Conservation (phyloP, 352 stramenopile genomes). For the Aphanomyces euteiches region DNA sequence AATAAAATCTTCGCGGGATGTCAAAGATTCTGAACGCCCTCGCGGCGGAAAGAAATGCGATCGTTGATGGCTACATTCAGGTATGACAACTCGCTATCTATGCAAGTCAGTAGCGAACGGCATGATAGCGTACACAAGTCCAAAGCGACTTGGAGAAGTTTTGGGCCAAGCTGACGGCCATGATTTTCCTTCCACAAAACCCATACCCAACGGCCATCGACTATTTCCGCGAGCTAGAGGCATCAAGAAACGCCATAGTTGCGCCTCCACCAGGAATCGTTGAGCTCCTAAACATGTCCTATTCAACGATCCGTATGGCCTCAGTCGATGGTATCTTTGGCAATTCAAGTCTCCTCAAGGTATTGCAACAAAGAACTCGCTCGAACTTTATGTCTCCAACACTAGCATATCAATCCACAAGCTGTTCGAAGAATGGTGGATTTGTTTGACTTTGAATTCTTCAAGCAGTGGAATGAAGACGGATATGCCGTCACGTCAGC, state of each 20-base stretch:
- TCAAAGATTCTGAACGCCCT: not conserved
- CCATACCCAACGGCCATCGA: not conserved
- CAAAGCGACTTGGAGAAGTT: not conserved
- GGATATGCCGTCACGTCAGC: not conserved
- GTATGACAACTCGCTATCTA: not conserved
- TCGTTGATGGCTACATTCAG: constrained; percentile 2
- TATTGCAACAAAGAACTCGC: too few relatives aligned
- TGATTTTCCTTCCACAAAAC: not conserved
- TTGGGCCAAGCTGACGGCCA: not conserved
- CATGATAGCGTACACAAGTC: not conserved
- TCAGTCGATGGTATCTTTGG: not conserved
- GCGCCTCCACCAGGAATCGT: not conserved
- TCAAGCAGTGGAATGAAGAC: not conserved
- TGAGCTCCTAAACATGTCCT: not conserved
- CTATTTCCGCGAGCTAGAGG: not conserved
- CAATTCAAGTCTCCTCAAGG: too few relatives aligned
- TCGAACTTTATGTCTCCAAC: too few relatives aligned
- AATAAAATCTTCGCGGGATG: too few relatives aligned
- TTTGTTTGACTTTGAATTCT: not conserved
- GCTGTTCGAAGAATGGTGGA: too few relatives aligned
- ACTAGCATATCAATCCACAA: too few relatives aligned
- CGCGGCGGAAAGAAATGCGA: not conserved
- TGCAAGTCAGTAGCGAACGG: too few relatives aligned
- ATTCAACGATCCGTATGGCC: too few relatives aligned
- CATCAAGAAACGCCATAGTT: not conserved